Evolutionary conservation across 805 yeast species (phyloP), one percentile per base, ranked within the genome.

Genomic region (Kockiozyma suomiensis): DNA sequence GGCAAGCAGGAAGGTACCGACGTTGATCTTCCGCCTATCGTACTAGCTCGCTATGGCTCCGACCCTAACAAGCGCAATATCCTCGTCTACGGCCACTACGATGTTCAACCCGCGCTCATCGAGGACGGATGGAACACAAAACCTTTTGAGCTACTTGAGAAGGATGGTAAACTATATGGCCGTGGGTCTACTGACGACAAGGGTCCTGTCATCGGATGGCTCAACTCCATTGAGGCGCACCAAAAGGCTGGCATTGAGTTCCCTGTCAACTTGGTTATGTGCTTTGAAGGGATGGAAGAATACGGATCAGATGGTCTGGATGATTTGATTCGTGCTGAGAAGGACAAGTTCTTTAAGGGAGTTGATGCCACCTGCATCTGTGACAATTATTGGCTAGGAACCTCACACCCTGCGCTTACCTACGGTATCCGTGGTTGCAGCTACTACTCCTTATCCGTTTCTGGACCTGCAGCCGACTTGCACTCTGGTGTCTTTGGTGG

Each of bases 401-500:
- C 98, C 63, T 86, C 85, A 68, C 92, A 94, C 73, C 99, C 99
- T 19, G 98, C 90, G 8, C 84, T 94, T 71, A 94, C 99, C 33
- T 94, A 94, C 75, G 99, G 99, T 50, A 84, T 94, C 70, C 87
- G 99, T 78, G 99, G 99, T 64, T 89, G 92, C 72, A 88, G 88
- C 78, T 94, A 94, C 80, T 94, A 94, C 77, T 90, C 91, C 76
- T 77, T 93, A 69, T 74, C 81, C 28, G 78, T 93, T 66, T 81
- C 80, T 60, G 99, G 99, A 12, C 99, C 99, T 43, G 90, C 88
- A 48, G 97, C 99, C 7, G 99, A 94, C 75, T 82, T 94, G 76
- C 99, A 94, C 78, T 87, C 96, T 42, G 99, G 99, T 72, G 84
- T 94, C 58, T 94, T 94, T 73, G 99, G 99, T 68, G 99, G 99